Evolutionary conservation across 352 stramenopile genomes (phyloP).

Genomic region (Blastocystis sp.): DNA sequence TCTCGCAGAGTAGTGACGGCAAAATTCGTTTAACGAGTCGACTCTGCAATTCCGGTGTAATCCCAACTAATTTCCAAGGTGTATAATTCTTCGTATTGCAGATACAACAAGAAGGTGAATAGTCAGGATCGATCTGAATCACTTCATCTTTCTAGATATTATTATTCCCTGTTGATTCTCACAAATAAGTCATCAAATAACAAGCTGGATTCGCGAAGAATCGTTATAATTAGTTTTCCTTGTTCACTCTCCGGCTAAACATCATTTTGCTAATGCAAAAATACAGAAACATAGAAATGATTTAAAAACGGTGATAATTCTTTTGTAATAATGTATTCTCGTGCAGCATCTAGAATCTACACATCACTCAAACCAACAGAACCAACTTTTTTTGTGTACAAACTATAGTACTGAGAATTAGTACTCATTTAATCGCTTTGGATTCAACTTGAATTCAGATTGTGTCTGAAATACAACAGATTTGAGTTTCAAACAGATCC

Average conservation of each 20-base stretch:
- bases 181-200: not conserved
- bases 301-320: not conserved
- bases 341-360: not conserved
- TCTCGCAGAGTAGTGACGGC: slow-evolving; percentile 38
- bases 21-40: slow-evolving; percentile 11
- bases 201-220: not conserved
- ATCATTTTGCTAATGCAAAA: not conserved
- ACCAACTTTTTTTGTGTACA: not conserved
- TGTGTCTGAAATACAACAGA: not conserved
- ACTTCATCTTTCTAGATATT: not conserved
- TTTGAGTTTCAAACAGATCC: not conserved
- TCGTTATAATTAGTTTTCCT: not conserved
- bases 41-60: not conserved
- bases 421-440: not conserved
- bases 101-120: not conserved
- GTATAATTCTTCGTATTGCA: not conserved
- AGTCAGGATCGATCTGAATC: not conserved
- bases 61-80: slow-evolving; percentile 3
- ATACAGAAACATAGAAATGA: not conserved
- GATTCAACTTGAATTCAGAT: not conserved
- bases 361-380: no score
- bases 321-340: not conserved
- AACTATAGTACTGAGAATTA: not conserved
- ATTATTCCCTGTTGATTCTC: not conserved
- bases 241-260: not conserved